Percentiles rank a stretch among this genome's conserved stretches.
Evolutionary conservation across 2,329 filamentous ascomycete genomes (phyloP).

Genomic region (Ascocoryne sarcoides): DNA sequence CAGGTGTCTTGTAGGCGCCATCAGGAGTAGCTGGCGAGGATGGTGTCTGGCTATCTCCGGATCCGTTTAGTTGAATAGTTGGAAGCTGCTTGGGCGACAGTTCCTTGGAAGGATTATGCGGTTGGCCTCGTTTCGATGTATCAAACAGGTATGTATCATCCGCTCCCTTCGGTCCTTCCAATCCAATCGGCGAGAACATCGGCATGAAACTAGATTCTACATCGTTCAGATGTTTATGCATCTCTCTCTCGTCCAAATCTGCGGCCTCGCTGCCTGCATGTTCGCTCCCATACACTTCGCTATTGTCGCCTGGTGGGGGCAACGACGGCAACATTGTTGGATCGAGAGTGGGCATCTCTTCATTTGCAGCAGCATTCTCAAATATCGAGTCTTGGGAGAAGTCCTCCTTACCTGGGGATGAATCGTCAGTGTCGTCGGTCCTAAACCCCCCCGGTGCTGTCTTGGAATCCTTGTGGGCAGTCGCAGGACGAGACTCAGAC

Average conservation of each 20-base stretch:
- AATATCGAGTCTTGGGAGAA: conserved; percentile 21
- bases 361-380: conserved; percentile 9
- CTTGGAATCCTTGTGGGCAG: conserved; percentile 20
- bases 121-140: conserved; percentile 3
- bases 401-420: conserved; percentile 20
- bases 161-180: conserved; percentile 34
- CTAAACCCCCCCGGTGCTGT: conserved; percentile 23
- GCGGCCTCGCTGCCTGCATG: conserved; percentile 18
- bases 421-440: conserved; percentile 22
- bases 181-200: conserved; percentile 45
- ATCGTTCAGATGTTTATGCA: conserved; percentile 45
- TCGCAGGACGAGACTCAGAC: conserved; percentile 17
- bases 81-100: conserved; percentile 1
- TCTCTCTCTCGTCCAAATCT: conserved; percentile 26
- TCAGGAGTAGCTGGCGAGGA: conserved; percentile 21
- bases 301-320: conserved; percentile 23
- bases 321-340: conserved; percentile 19
- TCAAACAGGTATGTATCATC: conserved; percentile 57
- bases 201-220: conserved; percentile 59
- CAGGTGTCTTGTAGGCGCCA: conserved; percentile 23
- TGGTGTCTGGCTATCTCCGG: conserved; percentile 1
- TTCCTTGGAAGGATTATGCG: conserved; percentile 1
- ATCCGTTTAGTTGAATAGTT: neutral
- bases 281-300: conserved; percentile 22
- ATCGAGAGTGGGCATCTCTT: conserved; percentile 16